These are phyloP conservation scores for Tetrahymena elliotti DNA, from an alignment of 73 alveolate species.

Conservation along the genomic window DNA sequence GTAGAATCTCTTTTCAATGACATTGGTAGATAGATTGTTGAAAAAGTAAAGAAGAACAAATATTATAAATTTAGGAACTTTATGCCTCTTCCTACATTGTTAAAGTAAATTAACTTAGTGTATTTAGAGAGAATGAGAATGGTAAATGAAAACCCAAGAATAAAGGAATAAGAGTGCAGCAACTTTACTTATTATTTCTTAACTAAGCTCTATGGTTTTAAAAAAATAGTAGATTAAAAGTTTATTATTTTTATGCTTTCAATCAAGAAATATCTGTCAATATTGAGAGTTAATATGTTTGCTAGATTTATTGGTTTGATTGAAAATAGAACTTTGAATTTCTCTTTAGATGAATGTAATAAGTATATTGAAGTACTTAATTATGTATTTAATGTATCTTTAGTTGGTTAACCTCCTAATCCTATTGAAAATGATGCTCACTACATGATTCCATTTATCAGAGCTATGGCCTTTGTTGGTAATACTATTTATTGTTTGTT, in stretches of 20 bases:
- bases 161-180: neutral
- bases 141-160: neutral
- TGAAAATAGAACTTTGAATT: slow-evolving; percentile 18
- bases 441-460: slow-evolving; percentile 22
- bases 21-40: neutral
- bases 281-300: slow-evolving; percentile 22
- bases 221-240: slow-evolving; percentile 37
- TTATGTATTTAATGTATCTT: slow-evolving; percentile 18
- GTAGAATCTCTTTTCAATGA: neutral
- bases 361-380: slow-evolving; percentile 31
- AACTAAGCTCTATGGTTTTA: slow-evolving; percentile 14
- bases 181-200: neutral
- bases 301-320: slow-evolving; percentile 33
- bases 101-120: neutral
- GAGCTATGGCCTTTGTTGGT: slow-evolving; percentile 16
- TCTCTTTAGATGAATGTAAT: slow-evolving; percentile 28
- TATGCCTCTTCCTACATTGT: neutral
- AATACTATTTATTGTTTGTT: neutral
- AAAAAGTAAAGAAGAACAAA: neutral
- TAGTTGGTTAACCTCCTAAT: neutral
- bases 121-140: neutral
- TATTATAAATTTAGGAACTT: neutral
- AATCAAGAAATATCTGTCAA: slow-evolving; percentile 9
- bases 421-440: slow-evolving; percentile 16
- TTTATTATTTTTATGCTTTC: slow-evolving; percentile 24